These are phyloP conservation scores for Podospora australis DNA, from an alignment of 495 filamentous ascomycete genomes.

Conservation along the genomic window DNA sequence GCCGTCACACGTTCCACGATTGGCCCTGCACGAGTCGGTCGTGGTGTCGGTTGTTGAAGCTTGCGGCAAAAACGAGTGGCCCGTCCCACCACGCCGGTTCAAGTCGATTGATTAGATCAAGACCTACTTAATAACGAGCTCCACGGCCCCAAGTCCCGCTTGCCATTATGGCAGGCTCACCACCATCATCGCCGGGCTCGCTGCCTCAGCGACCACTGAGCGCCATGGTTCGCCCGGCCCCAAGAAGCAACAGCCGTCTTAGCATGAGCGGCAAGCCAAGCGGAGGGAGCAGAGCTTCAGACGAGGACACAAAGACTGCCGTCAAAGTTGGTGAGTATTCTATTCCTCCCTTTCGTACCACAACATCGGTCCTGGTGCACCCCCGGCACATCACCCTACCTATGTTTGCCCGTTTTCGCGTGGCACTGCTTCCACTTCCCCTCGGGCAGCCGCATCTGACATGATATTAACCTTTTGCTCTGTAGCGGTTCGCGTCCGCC, in stretches of 20 bases:
- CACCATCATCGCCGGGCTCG: constrained; percentile 44
- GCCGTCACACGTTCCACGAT: constrained; percentile 9
- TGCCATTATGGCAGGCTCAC: constrained; percentile 49
- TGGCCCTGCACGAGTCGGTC: constrained; percentile 6
- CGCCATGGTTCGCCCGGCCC: constrained; percentile 70
- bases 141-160: constrained; percentile 14
- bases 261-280: constrained; percentile 77
- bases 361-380: constrained; percentile 3
- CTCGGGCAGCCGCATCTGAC: constrained; percentile 21
- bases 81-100: constrained; percentile 14
- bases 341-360: too few species aligned
- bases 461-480: constrained; percentile 10
- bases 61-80: constrained; percentile 3
- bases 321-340: constrained; percentile 93
- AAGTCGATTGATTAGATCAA: constrained; percentile 10
- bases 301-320: constrained; percentile 91
- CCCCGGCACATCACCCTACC: constrained; percentile 18
- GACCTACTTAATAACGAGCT: constrained; percentile 17
- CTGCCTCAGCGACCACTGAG: constrained; percentile 70
- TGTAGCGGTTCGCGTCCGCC: constrained; percentile 87
- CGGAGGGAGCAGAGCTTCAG: constrained; percentile 78
- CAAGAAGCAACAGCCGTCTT: constrained; percentile 80
- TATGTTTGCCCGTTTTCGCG: constrained; percentile 9
- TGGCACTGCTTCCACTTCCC: constrained; percentile 11
- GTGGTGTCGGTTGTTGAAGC: background rate